phyloP scores from a whole-genome alignment of 306 rosid genomes.

The Castanopsis chinensis region DNA sequence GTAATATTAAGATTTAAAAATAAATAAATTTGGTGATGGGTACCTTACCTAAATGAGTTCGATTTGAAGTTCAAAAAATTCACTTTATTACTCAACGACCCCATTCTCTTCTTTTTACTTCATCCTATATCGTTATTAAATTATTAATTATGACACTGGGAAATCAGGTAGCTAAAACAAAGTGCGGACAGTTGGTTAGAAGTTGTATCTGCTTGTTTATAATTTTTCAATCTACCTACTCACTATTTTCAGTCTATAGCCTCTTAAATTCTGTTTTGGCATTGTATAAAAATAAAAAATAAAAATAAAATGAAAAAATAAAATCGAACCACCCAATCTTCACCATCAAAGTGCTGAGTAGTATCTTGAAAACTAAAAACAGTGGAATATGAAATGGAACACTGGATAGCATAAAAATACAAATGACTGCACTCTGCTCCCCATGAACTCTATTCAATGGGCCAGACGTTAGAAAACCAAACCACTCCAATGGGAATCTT shows the following conservation, averaged over 20 bases:
- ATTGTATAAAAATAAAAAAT: not conserved
- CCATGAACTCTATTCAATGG: constrained; percentile 26
- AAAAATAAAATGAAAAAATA: too few relatives aligned
- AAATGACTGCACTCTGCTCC: not conserved
- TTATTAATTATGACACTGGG: constrained; percentile 4
- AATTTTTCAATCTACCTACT: constrained; percentile 20
- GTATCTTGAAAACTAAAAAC: constrained; percentile 6
- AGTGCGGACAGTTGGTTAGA: constrained; percentile 42
- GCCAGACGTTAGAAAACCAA: constrained; percentile 1
- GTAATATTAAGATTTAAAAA: too few relatives aligned
- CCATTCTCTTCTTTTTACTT: not conserved
- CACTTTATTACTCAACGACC: not conserved
- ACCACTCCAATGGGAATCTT: constrained; percentile 24
- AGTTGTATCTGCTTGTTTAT: constrained; percentile 20
- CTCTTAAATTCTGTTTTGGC: not conserved
- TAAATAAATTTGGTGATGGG: too few relatives aligned
- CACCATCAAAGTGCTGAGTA: constrained; percentile 31
- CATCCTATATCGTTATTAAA: constrained; percentile 2
- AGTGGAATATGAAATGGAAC: too few relatives aligned
- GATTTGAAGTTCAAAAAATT: constrained; percentile 6
- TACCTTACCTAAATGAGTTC: not conserved
- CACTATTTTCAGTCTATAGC: not conserved
- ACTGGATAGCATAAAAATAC: too few relatives aligned
- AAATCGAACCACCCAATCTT: constrained; percentile 26
- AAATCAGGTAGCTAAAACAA: constrained; percentile 56